Evolutionary conservation across 306 rosid genomes (phyloP).

Genomic region (Prinsepia uniflora): DNA sequence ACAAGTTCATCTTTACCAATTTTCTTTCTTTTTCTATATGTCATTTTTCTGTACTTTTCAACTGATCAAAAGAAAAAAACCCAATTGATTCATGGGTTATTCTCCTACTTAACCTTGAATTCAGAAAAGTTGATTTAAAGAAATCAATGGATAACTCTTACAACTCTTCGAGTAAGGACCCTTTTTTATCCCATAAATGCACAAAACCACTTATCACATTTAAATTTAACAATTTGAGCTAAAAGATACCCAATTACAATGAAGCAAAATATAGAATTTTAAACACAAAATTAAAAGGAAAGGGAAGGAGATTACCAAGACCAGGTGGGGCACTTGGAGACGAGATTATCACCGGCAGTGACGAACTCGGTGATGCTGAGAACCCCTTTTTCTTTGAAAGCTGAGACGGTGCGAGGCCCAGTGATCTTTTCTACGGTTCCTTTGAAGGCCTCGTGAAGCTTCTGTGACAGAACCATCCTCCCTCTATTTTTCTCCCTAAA

Average conservation of each 20-base stretch:
- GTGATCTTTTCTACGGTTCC: slow-evolving; percentile 97
- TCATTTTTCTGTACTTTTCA: not conserved
- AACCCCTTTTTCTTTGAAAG: slow-evolving; percentile 97
- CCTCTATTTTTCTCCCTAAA: not conserved
- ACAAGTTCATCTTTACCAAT: not conserved
- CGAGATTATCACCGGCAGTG: slow-evolving; percentile 90
- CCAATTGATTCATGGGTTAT: not conserved
- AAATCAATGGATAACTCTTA: not conserved
- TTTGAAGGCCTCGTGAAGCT: slow-evolving; percentile 94
- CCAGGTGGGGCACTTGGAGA: slow-evolving; percentile 99
- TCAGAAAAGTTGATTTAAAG: not conserved
- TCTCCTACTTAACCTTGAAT: not conserved
- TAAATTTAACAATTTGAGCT: not conserved
- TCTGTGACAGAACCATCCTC: slow-evolving; percentile 74
- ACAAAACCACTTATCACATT: not conserved
- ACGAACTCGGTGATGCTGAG: slow-evolving; percentile 90
- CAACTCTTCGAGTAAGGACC: not conserved
- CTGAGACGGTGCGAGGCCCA: slow-evolving; percentile 88
- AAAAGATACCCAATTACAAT: not conserved
- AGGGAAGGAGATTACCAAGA: slow-evolving; percentile 54
- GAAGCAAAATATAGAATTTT: not conserved
- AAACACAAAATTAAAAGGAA: not conserved
- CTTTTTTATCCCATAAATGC: not conserved
- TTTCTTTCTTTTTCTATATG: not conserved
- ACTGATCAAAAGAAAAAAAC: not conserved